Evolutionary conservation across 2,329 filamentous ascomycete species (phyloP), one percentile per base, ranked within the genome.

Genomic region (Ambrosiella cleistominuta): DNA sequence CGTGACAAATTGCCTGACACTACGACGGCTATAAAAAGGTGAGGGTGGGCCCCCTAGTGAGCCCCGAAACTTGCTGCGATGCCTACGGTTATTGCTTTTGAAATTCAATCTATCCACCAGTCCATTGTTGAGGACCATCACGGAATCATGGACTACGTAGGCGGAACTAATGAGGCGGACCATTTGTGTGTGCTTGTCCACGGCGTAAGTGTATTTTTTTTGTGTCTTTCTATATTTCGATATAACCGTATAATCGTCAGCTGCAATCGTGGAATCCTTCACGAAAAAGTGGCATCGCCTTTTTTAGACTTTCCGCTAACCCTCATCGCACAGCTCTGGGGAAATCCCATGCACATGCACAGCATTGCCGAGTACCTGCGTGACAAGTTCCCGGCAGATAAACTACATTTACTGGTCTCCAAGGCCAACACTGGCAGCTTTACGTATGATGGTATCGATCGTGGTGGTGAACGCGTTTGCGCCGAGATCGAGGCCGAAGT

Each of bases 141-240:
- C 35, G 35, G 40, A n/a, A 54, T 38, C 15, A 61, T 61, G 61
- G 53, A 75, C 62, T 74, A 74, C 65, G 74, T 70, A 61, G 77
- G 78, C 62, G 76, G 76, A 62, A 75, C 70, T 65, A 57, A 66
- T 50, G 70, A 76, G 60, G 81, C 83, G 53, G 76, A 85, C 63
- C 86, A 90, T 68, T 79, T 91, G 62, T 85, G 82, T 65, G 84
- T 91, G 47, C 74, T 91, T 50, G 82, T 89, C 56, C 86, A 91
- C 67, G 80, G 86, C 71, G 82, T 86, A 78, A 68, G 78, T 40
- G 49, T 42, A 2, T 7, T 51, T 57, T 54, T 57, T 9, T 12
- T 35, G 36, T 49, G 13, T 19, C 7, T 36, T 12, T 44, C 37
- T 13, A 8, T 7, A 13, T 12, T 11, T 56, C 37, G 15, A 39